Conservation (phyloP, 345 rosid species). For the Cardiospermum halicacabum region DNA sequence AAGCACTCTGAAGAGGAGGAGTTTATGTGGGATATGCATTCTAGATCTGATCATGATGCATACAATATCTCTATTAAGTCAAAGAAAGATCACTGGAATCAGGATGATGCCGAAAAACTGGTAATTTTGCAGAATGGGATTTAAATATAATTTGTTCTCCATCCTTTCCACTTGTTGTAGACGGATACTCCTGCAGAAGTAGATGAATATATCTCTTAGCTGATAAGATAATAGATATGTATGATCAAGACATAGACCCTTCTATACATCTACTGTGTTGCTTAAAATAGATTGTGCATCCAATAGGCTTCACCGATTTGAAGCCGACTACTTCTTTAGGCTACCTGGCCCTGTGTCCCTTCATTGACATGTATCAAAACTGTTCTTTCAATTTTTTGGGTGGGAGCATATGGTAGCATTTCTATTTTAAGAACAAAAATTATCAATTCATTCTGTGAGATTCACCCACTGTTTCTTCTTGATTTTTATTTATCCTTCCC, state of each 20-base stretch:
- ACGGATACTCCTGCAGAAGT: background rate
- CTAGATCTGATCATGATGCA: constrained; percentile 60
- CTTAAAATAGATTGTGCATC: background rate
- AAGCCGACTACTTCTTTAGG: background rate
- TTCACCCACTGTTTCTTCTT: background rate
- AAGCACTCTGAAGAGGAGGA: constrained; percentile 96
- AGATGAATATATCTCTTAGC: background rate
- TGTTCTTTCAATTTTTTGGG: background rate
- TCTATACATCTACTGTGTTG: too few relatives aligned
- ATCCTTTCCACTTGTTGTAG: background rate
- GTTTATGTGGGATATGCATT: constrained; percentile 91
- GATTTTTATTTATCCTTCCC: background rate
- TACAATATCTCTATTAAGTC: constrained; percentile 33
- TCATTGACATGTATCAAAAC: background rate
- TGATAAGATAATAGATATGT: background rate
- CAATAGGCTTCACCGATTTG: background rate
- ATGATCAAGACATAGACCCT: background rate
- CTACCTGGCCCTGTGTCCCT: background rate
- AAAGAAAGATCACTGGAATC: constrained; percentile 48
- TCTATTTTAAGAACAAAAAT: background rate
- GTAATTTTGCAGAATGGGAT: constrained; percentile 34
- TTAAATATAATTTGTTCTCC: background rate
- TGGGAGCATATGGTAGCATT: background rate
- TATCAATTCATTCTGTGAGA: background rate
- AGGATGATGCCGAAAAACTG: constrained; percentile 60